Conservation (phyloP, 1,139 yeast genomes). For the Trichomonascaceae sp. region DNA sequence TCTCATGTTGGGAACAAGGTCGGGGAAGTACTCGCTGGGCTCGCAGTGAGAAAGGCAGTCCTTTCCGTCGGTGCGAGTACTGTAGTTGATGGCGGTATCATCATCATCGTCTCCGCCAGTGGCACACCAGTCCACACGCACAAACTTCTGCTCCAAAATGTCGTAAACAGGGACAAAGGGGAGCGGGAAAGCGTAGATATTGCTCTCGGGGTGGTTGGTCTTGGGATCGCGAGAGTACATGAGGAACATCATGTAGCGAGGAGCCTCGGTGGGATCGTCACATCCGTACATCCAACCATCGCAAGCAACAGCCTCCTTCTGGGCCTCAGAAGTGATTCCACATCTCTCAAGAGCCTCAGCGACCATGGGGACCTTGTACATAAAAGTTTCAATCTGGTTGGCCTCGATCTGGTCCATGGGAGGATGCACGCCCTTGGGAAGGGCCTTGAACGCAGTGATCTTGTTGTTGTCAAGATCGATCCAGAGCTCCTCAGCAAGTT, state of each 20-base stretch:
- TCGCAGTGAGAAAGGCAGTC: slow-evolving; percentile 61
- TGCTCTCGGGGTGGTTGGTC: slow-evolving; percentile 62
- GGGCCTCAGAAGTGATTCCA: slow-evolving; percentile 37
- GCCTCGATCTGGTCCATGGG: slow-evolving; percentile 66
- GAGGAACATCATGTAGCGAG: slow-evolving; percentile 60
- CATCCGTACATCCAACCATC: slow-evolving; percentile 93
- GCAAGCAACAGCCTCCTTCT: slow-evolving; percentile 44
- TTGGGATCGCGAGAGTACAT: slow-evolving; percentile 49
- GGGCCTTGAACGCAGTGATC: slow-evolving; percentile 41
- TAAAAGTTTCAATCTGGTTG: slow-evolving; percentile 43
- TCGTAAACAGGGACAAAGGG: slow-evolving; percentile 76
- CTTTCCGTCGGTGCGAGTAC: slow-evolving; percentile 42
- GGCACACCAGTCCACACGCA: slow-evolving; percentile 71
- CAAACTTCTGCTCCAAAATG: slow-evolving; percentile 46
- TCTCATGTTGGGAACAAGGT: slow-evolving; percentile 28
- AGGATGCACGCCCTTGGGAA: slow-evolving; percentile 57
- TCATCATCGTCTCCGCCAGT: slow-evolving; percentile 44
- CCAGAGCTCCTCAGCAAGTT: slow-evolving; percentile 57
- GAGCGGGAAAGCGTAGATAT: slow-evolving; percentile 75
- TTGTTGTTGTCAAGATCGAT: slow-evolving; percentile 48
- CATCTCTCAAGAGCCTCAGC: slow-evolving; percentile 43
- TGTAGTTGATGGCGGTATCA: slow-evolving; percentile 20
- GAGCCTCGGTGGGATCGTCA: slow-evolving; percentile 71
- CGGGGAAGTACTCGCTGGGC: slow-evolving; percentile 36
- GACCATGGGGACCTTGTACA: slow-evolving; percentile 60